Base-by-base conservation (phyloP, 164 flowering plant species). In the Magnolia kwangsiensis region DNA sequence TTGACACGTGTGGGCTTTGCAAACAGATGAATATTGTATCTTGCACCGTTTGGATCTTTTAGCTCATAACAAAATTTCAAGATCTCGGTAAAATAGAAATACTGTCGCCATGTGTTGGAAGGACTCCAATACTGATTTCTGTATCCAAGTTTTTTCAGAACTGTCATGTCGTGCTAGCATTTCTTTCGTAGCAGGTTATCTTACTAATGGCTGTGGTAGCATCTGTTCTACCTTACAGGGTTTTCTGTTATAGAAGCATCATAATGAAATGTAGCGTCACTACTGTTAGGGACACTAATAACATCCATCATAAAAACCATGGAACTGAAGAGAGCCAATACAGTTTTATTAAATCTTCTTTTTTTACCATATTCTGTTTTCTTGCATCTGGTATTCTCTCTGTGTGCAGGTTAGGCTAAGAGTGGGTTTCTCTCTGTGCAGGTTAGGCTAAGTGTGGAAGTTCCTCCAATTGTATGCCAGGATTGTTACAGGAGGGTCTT, bases 401-500 rank as follows among this genome's bases (percentile, higher is more conserved):
- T 21, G 11, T 0, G 51, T 63, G n/a, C 14, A 49, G 51, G 1
- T 8, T 31, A 19, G 49, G 51, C 45, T 37, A 37, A 37, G 45
- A 37, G 45, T 37, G 45, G 45, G 45, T 37, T 37, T 31, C 45
- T n/a, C 75, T 7, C 13, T 80, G 4, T 78, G 78, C 90, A 95
- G 98, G 85, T 95, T 14, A 83, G 81, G 74, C 77, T 95, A 86
- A 86, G 87, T 75, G 94, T 95, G 16, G 81, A 80, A 70, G 97
- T 92, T 77, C 95, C 97, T 19, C 79, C 88, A 58, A 85, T 72
- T 29, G 94, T 95, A 31, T 92, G 94, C 63, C 88, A 91, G 73
- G 96, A 95, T 83, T 90, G 96, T 72, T 90, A 90, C 83, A 77
- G 72, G 71, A 83, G 84, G 74, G 91, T 95, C 75, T 72, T 95